Base-by-base conservation (phyloP, 1,284 basidiomycete species). In the Malassezia sp. region DNA sequence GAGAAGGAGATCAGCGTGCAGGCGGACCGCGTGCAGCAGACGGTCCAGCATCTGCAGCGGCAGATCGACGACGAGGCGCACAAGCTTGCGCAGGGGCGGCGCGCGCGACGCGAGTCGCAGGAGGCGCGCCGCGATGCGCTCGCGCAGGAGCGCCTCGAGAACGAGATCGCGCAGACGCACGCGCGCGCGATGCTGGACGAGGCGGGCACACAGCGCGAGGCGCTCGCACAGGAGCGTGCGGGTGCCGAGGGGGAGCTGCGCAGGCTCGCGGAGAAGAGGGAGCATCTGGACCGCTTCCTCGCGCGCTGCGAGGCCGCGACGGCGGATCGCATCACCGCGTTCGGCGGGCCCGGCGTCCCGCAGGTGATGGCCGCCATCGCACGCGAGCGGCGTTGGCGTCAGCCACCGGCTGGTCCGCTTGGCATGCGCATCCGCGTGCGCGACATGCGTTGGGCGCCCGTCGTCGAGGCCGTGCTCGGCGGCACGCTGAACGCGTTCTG, bases 371-470 rank as follows among this genome's bases (percentile, higher is more conserved):
- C 52, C 14, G 46, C 52, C 15, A 53, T 73, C 86, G 63, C 74
- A 22, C 82, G 82, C 8, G 75, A 81, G 28, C 72, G 66, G 14
- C 45, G 57, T 17, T 70, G 67, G 67, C 39, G 34, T 12, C 22
- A 40, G 2, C 54, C 47, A 31, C 65, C 64, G 10, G 33, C 67
- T 12, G 67, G 67, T 12, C 90, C 91, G 0, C 71, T 95, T 22
- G 93, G 93, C 1, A 88, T 89, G 0, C 74, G 96, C 64, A 81
- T 97, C 56, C 82, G 82, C 60, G 78, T 89, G 38, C 79, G 75
- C 44, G 84, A 93, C 49, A 72, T 74, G 54, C 73, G 68, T 24
- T 97, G 85, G 80, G 79, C 78, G 0, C 71, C 73, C 0, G 59
- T 86, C 6, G 69, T 95, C 53, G 78, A 85, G 29, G 73, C 73